Percentiles rank a stretch among this genome's conserved stretches.
Conservation (phyloP, 2,329 filamentous ascomycete genomes). For the Cercospora berteroae region DNA sequence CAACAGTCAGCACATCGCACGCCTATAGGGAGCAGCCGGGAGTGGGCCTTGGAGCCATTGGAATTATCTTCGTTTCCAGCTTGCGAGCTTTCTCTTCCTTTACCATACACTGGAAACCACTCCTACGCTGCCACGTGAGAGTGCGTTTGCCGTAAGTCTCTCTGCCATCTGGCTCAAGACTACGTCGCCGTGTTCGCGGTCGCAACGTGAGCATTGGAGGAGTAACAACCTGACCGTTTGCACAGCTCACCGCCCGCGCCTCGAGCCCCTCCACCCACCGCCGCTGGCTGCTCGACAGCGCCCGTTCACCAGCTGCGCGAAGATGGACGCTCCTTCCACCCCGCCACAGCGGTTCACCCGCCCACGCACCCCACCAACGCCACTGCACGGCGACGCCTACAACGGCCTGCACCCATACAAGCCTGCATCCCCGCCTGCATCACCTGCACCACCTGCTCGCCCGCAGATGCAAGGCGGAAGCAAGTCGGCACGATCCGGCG, state of each 20-base stretch:
- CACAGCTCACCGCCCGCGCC: neutral
- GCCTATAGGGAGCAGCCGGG: constrained; percentile 5
- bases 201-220: neutral
- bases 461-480: constrained; percentile 1
- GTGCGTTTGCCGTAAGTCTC: constrained; percentile 2
- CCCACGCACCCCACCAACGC: constrained; percentile 61
- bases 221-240: neutral
- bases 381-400: constrained; percentile 57
- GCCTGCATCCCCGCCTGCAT: constrained; percentile 10
- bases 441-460: constrained; percentile 7
- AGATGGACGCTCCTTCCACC: constrained; percentile 22
- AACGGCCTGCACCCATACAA: neutral
- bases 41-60: neutral
- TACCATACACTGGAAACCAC: neutral
- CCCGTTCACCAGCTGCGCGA: neutral
- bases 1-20: neutral
- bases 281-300: neutral
- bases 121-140: constrained; percentile 2
- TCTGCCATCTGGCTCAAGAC: constrained; percentile 7
- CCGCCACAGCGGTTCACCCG: constrained; percentile 21
- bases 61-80: neutral
- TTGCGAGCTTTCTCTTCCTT: constrained; percentile 11
- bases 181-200: neutral
- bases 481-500: constrained; percentile 2
- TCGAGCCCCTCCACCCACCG: constrained; percentile 1